Evolutionary conservation across 1,284 basidiomycete species (phyloP).

Genomic region (Rhodotorula glutinis): DNA sequence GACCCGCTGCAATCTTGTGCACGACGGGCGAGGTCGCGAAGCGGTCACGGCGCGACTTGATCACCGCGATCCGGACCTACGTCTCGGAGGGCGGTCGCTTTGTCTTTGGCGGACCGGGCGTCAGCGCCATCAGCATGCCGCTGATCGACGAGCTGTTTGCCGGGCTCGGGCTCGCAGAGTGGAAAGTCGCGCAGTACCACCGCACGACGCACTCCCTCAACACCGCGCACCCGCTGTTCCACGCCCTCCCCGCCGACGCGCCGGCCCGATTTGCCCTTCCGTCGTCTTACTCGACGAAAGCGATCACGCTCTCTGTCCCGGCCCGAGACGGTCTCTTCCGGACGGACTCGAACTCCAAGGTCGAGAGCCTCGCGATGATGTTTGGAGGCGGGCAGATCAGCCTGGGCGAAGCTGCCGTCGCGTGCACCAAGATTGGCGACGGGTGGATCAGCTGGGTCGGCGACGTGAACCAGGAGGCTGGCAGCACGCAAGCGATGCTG

Average conservation of each 20-base stretch:
- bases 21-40: neutral
- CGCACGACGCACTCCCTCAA: slow-evolving; percentile 14
- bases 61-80: neutral
- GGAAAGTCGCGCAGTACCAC: neutral
- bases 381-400: neutral
- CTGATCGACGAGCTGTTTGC: neutral
- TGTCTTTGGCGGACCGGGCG: slow-evolving; percentile 9
- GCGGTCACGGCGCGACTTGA: neutral
- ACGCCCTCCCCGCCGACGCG: neutral
- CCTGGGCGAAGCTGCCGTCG: neutral
- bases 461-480: slow-evolving; percentile 15
- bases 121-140: neutral
- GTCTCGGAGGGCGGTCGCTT: neutral
- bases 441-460: slow-evolving; percentile 5
- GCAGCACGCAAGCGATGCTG: neutral
- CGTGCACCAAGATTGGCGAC: slow-evolving; percentile 6
- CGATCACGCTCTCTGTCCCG: slow-evolving; percentile 2
- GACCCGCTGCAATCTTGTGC: neutral
- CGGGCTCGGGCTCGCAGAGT: neutral
- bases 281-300: slow-evolving; percentile 1
- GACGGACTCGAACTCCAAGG: neutral
- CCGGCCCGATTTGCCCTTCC: neutral
- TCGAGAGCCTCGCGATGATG: slow-evolving; percentile 4
- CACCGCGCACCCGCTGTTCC: slow-evolving; percentile 2
- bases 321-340: neutral